Base-by-base conservation (phyloP, 2,329 filamentous ascomycete species). In the Rhynchosporium agropyri region DNA sequence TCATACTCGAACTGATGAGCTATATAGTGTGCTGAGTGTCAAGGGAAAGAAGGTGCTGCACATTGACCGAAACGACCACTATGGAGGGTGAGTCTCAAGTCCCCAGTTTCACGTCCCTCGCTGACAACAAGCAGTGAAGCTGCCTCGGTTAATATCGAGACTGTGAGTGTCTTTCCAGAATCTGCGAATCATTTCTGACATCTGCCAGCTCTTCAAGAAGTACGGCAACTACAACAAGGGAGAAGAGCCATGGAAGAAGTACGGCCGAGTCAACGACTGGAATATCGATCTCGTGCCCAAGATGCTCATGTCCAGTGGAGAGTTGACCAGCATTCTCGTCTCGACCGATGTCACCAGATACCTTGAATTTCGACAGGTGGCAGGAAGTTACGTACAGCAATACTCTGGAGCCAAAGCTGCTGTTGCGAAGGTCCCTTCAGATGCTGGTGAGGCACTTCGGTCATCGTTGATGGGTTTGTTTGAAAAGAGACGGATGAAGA, bases 41-140 rank as follows among this genome's bases (percentile, higher is more conserved):
- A 97, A 98, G 84, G 94, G 94, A 78, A 94, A 96, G 84, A 98
- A 98, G 83, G 95, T 99, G 75, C 86, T 99, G 69, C 95, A 99
- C 82, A 97, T 99, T 77, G 95, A 98, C 81, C 89, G 93, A 76
- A 98, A 98, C 77, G 92, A 96, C 78, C 93, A 98, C 83, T 98
- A 97, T 76, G 95, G 95, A 85, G 95, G 92, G 93, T 96, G 81
- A 65, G 61, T 65, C 61, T 70, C 62, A 33, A 45, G 9, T 5
- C 53, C 31, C 61, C 10, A 40, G 40, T 10, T 36, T 10, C 20
- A 58, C 38, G 26, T 10, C 51, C 43, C 50, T 26, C 61, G 62
- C 69, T 74, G 69, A 77, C 75, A 74, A 61, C 33, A 57, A 63
- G 71, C 72, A 93, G 93, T 72, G 95, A 99, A 81, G 91, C 95